phyloP scores from a whole-genome alignment of 805 yeast species.

The Nakazawaea ernobii region DNA sequence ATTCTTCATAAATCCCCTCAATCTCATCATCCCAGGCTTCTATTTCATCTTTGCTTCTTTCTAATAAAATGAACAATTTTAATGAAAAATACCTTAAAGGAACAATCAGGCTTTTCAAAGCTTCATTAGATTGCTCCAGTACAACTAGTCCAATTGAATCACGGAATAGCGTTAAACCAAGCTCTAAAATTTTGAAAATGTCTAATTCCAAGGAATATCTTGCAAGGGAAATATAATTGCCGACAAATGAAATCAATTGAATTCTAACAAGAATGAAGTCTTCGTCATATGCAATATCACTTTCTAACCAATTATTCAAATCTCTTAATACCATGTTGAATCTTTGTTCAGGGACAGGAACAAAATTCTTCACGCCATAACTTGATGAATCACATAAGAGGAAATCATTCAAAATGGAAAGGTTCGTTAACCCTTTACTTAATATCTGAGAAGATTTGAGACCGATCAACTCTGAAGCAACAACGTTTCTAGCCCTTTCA shows the following conservation, averaged over 20 bases:
- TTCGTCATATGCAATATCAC: conserved; percentile 54
- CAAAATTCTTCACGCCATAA: conserved; percentile 22
- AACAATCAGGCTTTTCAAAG: background rate
- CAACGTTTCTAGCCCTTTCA: conserved; percentile 50
- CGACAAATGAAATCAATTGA: conserved; percentile 40
- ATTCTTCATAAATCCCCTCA: conserved; percentile 32
- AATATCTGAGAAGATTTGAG: conserved; percentile 36
- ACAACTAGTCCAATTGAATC: conserved; percentile 28
- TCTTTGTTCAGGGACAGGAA: conserved; percentile 59
- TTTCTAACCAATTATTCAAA: conserved; percentile 52
- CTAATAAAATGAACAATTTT: conserved; percentile 4
- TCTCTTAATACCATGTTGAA: conserved; percentile 54
- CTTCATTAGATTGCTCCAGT: background rate
- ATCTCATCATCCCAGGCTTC: conserved; percentile 30
- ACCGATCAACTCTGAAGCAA: conserved; percentile 65
- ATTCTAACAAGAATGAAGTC: conserved; percentile 47
- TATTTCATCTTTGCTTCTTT: conserved; percentile 18
- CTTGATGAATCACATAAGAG: conserved; percentile 21
- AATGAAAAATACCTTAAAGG: conserved; percentile 5
- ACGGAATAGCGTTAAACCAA: conserved; percentile 22
- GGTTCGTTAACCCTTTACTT: conserved; percentile 35
- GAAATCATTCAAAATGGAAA: conserved; percentile 42
- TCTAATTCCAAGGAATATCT: conserved; percentile 8
- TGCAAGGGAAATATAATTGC: conserved; percentile 17
- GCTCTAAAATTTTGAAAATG: conserved; percentile 25